Evolutionary conservation across 2,329 filamentous ascomycete genomes (phyloP).

Genomic region (Cladosporium sp.): DNA sequence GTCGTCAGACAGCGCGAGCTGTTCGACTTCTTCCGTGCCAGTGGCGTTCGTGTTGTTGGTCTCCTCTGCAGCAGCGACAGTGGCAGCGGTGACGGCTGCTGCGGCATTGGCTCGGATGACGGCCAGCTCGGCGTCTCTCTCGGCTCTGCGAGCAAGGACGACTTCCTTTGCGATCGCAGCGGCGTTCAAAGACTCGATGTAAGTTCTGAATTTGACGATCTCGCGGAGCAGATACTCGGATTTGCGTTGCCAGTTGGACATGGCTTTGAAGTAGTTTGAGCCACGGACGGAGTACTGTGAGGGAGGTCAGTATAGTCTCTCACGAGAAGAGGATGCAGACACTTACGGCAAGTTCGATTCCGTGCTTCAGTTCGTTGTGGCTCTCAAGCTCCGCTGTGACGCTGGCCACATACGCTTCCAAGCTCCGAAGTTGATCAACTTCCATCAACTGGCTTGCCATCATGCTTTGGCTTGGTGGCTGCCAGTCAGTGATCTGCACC

Average conservation of each 20-base stretch:
- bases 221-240: constrained; percentile 85
- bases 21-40: background rate
- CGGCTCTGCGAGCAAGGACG: constrained; percentile 40
- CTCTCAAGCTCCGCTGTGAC: constrained; percentile 80
- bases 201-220: constrained; percentile 95
- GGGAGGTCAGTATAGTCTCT: background rate
- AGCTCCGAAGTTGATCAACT: constrained; percentile 70
- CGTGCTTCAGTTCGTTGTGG: constrained; percentile 82
- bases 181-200: constrained; percentile 76
- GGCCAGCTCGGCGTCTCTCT: constrained; percentile 6
- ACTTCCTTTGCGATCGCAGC: constrained; percentile 67
- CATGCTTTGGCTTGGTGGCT: constrained; percentile 84
- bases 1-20: background rate
- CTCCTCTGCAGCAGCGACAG: background rate
- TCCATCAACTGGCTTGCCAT: constrained; percentile 75
- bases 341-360: constrained; percentile 75
- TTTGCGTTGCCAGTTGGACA: constrained; percentile 97
- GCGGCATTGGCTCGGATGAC: constrained; percentile 3
- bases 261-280: constrained; percentile 74
- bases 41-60: background rate
- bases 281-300: constrained; percentile 73
- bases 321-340: background rate
- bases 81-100: background rate
- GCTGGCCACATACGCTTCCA: constrained; percentile 74
- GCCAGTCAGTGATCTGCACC: constrained; percentile 81